Evolutionary conservation across 2,329 filamentous ascomycete genomes (phyloP).

Genomic region (Aspergillus sclerotialis): DNA sequence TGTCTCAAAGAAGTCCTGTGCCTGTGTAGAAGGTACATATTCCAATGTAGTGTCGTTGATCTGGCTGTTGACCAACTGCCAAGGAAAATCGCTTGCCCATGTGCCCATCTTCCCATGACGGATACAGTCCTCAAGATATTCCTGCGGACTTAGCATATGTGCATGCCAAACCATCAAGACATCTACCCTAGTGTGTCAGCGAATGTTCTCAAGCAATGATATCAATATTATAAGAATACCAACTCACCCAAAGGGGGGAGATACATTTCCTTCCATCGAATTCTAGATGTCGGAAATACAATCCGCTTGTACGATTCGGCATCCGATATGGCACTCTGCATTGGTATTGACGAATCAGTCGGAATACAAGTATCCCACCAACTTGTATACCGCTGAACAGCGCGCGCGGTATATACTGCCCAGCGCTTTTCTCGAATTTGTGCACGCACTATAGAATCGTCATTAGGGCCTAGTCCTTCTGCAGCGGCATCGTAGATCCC

Average conservation of each 20-base stretch:
- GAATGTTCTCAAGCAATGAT: too few relatives aligned
- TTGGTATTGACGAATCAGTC: neutral
- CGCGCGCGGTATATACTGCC: constrained; percentile 61
- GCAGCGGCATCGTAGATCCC: constrained; percentile 45
- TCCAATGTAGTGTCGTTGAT: constrained; percentile 53
- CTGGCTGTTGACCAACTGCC: constrained; percentile 48
- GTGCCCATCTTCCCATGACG: constrained; percentile 45
- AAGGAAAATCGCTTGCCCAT: constrained; percentile 60
- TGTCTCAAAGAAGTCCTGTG: constrained; percentile 40
- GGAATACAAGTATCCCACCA: constrained; percentile 43
- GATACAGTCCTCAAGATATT: constrained; percentile 63
- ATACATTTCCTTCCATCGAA: neutral
- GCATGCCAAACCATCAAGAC: constrained; percentile 75
- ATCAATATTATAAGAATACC: neutral
- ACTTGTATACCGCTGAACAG: constrained; percentile 57
- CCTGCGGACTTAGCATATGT: constrained; percentile 66
- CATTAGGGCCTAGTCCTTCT: constrained; percentile 19
- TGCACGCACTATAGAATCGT: constrained; percentile 35
- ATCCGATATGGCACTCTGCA: too few relatives aligned
- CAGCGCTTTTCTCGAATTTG: constrained; percentile 63
- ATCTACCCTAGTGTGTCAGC: constrained; percentile 49
- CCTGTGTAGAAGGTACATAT: constrained; percentile 42
- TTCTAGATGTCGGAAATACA: too few relatives aligned
- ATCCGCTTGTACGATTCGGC: too few relatives aligned
- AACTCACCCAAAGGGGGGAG: neutral